phyloP scores from a whole-genome alignment of 192 early-diverging fungal species.

The Dissophora globulifera region DNA sequence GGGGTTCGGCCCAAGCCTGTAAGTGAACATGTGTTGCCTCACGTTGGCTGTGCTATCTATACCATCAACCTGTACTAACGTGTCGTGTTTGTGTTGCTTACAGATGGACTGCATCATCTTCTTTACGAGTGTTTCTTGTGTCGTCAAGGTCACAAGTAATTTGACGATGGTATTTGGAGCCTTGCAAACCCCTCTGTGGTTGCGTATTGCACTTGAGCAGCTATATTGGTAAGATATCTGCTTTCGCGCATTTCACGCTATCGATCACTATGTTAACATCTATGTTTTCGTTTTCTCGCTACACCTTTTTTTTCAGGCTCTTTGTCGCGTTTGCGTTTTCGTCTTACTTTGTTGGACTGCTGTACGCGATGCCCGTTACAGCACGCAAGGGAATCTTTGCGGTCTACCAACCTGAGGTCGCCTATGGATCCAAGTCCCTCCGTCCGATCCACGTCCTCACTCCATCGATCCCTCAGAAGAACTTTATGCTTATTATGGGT shows the following conservation, averaged over 20 bases:
- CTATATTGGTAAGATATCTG: conserved; percentile 24
- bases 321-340: conserved; percentile 9
- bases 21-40: too few species aligned
- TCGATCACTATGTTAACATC: neutral
- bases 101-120: conserved; percentile 52
- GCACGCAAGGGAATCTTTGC: conserved; percentile 50
- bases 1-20: conserved; percentile 45
- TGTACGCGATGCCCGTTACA: conserved; percentile 54
- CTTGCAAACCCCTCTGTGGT: conserved; percentile 15
- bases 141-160: conserved; percentile 29
- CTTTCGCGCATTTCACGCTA: neutral
- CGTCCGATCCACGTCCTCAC: conserved; percentile 42
- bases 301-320: neutral
- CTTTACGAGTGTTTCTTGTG: conserved; percentile 16
- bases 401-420: conserved; percentile 42
- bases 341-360: conserved; percentile 45
- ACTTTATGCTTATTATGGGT: conserved; percentile 34
- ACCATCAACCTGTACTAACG: too few species aligned
- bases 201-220: conserved; percentile 31
- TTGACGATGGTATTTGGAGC: conserved; percentile 8
- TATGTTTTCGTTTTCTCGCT: too few species aligned
- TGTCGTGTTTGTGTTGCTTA: neutral
- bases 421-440: conserved; percentile 19
- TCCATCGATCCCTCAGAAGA: conserved; percentile 44
- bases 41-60: too few species aligned